Base-by-base conservation (phyloP, 768 basidiomycete genomes). In the Lanmaoa rubissima region DNA sequence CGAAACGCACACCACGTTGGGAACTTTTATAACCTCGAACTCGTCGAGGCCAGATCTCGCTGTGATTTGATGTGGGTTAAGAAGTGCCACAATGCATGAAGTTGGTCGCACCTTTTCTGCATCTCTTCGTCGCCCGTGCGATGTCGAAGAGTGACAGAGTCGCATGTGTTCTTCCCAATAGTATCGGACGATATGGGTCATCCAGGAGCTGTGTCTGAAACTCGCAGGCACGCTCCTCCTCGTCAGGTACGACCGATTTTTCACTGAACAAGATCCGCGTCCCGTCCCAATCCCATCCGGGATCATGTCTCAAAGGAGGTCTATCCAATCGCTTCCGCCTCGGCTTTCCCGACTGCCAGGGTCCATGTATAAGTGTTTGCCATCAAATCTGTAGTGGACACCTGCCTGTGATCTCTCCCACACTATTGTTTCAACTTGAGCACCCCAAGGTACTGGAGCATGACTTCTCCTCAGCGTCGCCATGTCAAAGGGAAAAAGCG, bases 251-350 rank as follows among this genome's bases (percentile, higher is more conserved):
- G 40, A 28, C 7, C 9, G 17, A 24, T 10, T 41, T 43, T 21
- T 51, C 52, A 6, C 21, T 35, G 44, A 59, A 51, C 19, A 55
- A 16, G 43, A 69, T 11, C 26, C 34, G 62, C 12, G 36, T 48
- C 43, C 59, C 64, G 13, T 69, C 67, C 66, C 67, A 69, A 32
- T 69, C 61, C 64, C 66, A 68, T 34, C 60, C 64, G 14, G 44
- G 41, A 36, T 68, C 67, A 4, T 61, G 28, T 19, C 26, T 43
- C 48, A 66, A 53, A 2, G 46, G 19, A 14, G 61, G 67, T 39
- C 52, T 61, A 12, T 61, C 40, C 11, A 13, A 34, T 43, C 60
- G 54, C n/a, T 32, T 46, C 11, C 53, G 59, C n/a, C 42, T 59
- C 32, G 61, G 67, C 48, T 46, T 59, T 42, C 61, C 61, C 19